These are phyloP conservation scores for Hyparrhenia diplandra DNA, from an alignment of 176 grass and related monocot genomes.

Conservation along the genomic window DNA sequence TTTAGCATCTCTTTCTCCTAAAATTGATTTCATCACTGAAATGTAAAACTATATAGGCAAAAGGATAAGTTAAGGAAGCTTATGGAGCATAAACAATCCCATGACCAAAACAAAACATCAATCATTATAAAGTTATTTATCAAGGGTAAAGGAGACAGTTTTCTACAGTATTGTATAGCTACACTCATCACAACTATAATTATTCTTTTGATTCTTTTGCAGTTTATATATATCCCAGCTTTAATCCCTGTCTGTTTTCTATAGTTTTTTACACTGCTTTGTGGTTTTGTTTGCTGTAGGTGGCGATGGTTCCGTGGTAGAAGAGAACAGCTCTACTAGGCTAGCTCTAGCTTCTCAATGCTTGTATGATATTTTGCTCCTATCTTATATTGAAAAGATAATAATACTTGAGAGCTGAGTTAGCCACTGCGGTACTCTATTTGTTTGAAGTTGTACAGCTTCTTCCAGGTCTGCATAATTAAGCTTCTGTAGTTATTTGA, in stretches of 20 bases:
- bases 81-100: not conserved
- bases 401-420: slow-evolving; percentile 21
- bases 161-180: not conserved
- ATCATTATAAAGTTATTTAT: not conserved
- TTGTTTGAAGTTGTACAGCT: slow-evolving; percentile 17
- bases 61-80: not conserved
- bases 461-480: slow-evolving; percentile 13
- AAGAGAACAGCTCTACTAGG: slow-evolving; percentile 67
- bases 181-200: not conserved
- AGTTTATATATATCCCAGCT: not conserved
- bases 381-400: not conserved
- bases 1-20: not conserved
- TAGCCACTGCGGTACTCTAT: slow-evolving; percentile 11
- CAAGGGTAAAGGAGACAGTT: not conserved
- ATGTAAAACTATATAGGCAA: not conserved
- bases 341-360: slow-evolving; percentile 4
- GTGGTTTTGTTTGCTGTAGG: slow-evolving; percentile 46
- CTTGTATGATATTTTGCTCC: slow-evolving; percentile 41
- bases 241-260: not conserved
- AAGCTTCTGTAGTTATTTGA: slow-evolving; percentile 29
- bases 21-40: not conserved
- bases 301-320: slow-evolving; percentile 65
- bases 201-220: not conserved
- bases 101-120: not conserved
- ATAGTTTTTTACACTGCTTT: not conserved